These are phyloP conservation scores for Cladosporium velox DNA, from an alignment of 2,329 filamentous ascomycete genomes.

Conservation along the genomic window DNA sequence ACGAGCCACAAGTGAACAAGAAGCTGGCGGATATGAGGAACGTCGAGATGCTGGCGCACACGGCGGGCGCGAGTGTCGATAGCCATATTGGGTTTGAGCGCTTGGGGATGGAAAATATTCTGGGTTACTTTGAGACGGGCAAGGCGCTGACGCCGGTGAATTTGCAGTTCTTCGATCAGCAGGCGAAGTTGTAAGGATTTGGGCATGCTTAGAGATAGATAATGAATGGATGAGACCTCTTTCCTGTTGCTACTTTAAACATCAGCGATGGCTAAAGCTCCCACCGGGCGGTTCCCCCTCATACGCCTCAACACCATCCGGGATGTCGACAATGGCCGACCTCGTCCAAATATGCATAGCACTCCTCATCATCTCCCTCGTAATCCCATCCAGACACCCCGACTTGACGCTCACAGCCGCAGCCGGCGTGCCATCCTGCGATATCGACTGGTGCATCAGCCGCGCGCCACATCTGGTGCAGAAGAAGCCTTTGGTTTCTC, in stretches of 20 bases:
- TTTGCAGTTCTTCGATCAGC: slow-evolving; percentile 52
- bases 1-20: slow-evolving; percentile 59
- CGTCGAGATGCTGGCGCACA: slow-evolving; percentile 43
- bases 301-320: slow-evolving; percentile 12
- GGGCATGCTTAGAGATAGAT: neutral
- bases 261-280: slow-evolving; percentile 4
- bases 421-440: slow-evolving; percentile 6
- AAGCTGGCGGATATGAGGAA: slow-evolving; percentile 46
- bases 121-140: slow-evolving; percentile 55
- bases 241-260: neutral
- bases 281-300: slow-evolving; percentile 22
- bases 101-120: slow-evolving; percentile 42
- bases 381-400: slow-evolving; percentile 1
- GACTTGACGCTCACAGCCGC: slow-evolving; percentile 15
- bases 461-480: slow-evolving; percentile 17
- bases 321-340: slow-evolving; percentile 18
- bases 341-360: slow-evolving; percentile 21
- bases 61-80: slow-evolving; percentile 42
- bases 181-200: slow-evolving; percentile 25
- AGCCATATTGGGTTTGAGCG: slow-evolving; percentile 47
- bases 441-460: slow-evolving; percentile 18
- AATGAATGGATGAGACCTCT: neutral
- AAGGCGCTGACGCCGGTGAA: slow-evolving; percentile 65
- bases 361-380: slow-evolving; percentile 20
- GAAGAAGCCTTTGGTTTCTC: slow-evolving; percentile 11